phyloP scores from a whole-genome alignment of 192 early-diverging fungal genomes.

The Coemansia sp. region DNA sequence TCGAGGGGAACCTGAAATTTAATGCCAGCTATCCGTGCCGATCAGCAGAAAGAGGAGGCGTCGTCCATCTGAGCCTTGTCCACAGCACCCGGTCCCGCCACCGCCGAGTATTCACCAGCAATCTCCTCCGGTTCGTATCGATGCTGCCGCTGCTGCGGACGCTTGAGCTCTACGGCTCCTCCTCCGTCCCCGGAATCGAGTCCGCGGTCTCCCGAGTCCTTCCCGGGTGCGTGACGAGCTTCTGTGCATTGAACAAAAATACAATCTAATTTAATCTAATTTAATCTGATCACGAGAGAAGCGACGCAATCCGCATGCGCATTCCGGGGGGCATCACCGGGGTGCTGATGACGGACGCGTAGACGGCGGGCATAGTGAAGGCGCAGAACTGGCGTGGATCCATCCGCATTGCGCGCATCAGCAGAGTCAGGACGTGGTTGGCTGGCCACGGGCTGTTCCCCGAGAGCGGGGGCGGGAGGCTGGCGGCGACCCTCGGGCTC shows the following conservation, averaged over 20 bases:
- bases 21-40: slow-evolving; percentile 4
- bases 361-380: slow-evolving; percentile 34
- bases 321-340: slow-evolving; percentile 11
- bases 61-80: slow-evolving; percentile 24
- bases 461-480: background rate
- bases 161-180: slow-evolving; percentile 27
- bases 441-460: slow-evolving; percentile 19
- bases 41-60: slow-evolving; percentile 7
- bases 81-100: slow-evolving; percentile 2
- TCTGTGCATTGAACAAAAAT: slow-evolving; percentile 10
- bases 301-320: slow-evolving; percentile 39
- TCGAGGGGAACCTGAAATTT: slow-evolving; percentile 30
- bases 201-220: slow-evolving; percentile 4
- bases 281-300: slow-evolving; percentile 13
- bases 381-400: slow-evolving; percentile 32
- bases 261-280: too few relatives aligned
- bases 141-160: slow-evolving; percentile 10
- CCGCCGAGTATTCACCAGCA: slow-evolving; percentile 21
- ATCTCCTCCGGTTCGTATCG: slow-evolving; percentile 14
- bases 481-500: background rate
- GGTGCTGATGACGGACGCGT: slow-evolving; percentile 18
- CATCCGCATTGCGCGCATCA: slow-evolving; percentile 37
- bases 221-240: slow-evolving; percentile 9
- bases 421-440: slow-evolving; percentile 31
- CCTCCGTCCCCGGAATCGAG: slow-evolving; percentile 14